Percentiles rank a stretch among this genome's conserved stretches.
phyloP scores from a whole-genome alignment of 805 yeast genomes.

The Metschnikowia santaceciliae region DNA sequence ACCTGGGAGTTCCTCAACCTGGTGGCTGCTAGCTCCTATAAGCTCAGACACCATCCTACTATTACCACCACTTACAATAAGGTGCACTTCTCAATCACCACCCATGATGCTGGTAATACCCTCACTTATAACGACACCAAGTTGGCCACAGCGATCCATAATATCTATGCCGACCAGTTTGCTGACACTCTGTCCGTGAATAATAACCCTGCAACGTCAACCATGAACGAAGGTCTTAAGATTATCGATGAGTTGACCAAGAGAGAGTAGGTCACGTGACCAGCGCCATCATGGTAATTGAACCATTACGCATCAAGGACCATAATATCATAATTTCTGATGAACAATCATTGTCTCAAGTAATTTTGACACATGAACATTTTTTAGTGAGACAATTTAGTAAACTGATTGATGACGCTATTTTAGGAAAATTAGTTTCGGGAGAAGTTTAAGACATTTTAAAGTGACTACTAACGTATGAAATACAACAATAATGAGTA shows the following conservation, averaged over 20 bases:
- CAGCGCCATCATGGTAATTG: too few relatives aligned
- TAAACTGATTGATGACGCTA: too few relatives aligned
- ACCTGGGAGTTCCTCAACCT: constrained; percentile 66
- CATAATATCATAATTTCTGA: too few relatives aligned
- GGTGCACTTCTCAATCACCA: constrained; percentile 52
- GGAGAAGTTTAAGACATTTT: too few relatives aligned
- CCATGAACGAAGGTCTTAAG: constrained; percentile 11
- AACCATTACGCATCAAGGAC: too few relatives aligned
- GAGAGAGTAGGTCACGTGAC: constrained; percentile 4
- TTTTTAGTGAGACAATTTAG: too few relatives aligned
- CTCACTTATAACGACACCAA: constrained; percentile 54
- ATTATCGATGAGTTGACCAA: constrained; percentile 16
- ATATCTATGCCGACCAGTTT: constrained; percentile 7
- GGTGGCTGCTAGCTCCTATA: constrained; percentile 55
- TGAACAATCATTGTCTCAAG: too few relatives aligned
- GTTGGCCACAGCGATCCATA: constrained; percentile 44
- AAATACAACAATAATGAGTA: too few relatives aligned
- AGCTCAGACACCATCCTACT: constrained; percentile 67
- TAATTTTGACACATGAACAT: too few relatives aligned
- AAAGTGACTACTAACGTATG: too few relatives aligned
- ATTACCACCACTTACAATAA: constrained; percentile 59
- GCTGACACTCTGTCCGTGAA: constrained; percentile 5
- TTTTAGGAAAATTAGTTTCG: too few relatives aligned
- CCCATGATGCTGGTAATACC: constrained; percentile 57
- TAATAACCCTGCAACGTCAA: neutral